A percentile compares a stretch with the other conserved stretches of the same genome.
These are phyloP conservation scores for Rhodotorula babjevae DNA, from an alignment of 768 basidiomycete species.

Conservation along the genomic window DNA sequence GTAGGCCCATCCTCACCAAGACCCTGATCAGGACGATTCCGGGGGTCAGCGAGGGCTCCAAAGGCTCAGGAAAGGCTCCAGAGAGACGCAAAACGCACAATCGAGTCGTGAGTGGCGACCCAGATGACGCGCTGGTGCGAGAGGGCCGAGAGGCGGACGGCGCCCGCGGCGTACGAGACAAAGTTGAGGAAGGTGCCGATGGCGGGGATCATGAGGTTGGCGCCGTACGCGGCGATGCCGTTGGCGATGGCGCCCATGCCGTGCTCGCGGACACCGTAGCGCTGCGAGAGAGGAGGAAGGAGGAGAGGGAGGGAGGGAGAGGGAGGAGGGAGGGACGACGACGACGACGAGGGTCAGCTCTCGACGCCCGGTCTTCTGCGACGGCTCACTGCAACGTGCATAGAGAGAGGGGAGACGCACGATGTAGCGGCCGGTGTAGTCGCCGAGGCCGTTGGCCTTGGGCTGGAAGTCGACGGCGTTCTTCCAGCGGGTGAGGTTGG, in stretches of 20 bases:
- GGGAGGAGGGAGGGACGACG: no score
- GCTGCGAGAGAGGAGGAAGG: conserved; percentile 41
- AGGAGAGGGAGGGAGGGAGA: no score
- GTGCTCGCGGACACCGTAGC: conserved; percentile 96
- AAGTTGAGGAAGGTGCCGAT: conserved; percentile 71
- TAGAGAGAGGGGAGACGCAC: conserved; percentile 1
- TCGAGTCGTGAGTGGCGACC: conserved; percentile 91
- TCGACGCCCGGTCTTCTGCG: not conserved
- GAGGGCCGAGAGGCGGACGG: conserved; percentile 82
- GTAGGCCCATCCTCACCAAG: conserved; percentile 58
- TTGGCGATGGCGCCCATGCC: conserved; percentile 95
- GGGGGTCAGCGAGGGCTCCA: not conserved
- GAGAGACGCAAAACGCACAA: conserved; percentile 52
- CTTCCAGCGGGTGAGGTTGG: conserved; percentile 67
- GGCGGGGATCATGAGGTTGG: conserved; percentile 68
- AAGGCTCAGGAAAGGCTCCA: no score
- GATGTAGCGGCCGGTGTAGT: conserved; percentile 80
- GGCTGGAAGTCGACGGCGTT: conserved; percentile 84
- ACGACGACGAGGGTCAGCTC: not conserved
- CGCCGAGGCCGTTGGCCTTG: conserved; percentile 74
- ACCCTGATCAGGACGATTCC: not conserved
- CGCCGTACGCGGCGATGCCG: conserved; percentile 77
- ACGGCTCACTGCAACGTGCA: no score
- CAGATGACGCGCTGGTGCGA: conserved; percentile 86
- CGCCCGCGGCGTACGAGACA: conserved; percentile 64